Evolutionary conservation across 2,329 filamentous ascomycete genomes (phyloP), one percentile per base, ranked within the genome.

Genomic region (Elsinoe perseae): DNA sequence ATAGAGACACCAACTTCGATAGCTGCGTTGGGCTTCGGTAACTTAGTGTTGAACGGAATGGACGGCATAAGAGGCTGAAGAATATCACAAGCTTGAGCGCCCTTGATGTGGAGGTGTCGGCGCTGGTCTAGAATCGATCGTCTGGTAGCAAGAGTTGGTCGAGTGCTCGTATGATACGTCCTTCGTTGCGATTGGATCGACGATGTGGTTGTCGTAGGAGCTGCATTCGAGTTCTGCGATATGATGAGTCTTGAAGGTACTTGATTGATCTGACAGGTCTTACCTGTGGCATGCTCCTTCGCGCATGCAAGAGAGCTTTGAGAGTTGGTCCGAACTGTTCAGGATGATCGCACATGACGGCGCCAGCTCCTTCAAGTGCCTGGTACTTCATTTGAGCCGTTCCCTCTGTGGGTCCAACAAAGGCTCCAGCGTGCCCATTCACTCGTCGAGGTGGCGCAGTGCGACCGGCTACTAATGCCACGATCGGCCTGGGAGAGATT

Each of bases 381-480:
- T 76, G 77, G 58, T 85, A 81, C 69, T 92, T 92, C n/a, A 77
- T 75, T 36, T 75, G 71, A 0, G 83, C 80, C 58, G 77, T 77
- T 2, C 82, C 79, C 65, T 91, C 86, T 18, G 84, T 84, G 5
- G 82, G 77, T 1, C 82, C 77, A 54, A 77, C 75, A 75, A 87
- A 88, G 12, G 87, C 87, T 42, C 87, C 87, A 8, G 87, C 85
- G 67, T 92, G 87, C 8, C 87, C 87, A 86, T 91, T 90, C 42
- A 89, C 78, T 20, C 80, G 78, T 12, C 83, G 83, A 14, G 75
- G 72, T 4, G 79, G 77, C n/a, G 84, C 84, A 60, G 81, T 72
- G 48, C 83, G 72, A 3, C 87, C 87, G 27, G 80, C 86, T 25
- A 91, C 76, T 4, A 89, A 73, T 46, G 83, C 87, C 64, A 85